Base-by-base conservation (phyloP, 2,329 filamentous ascomycete genomes). In the Plectosphaerella sp. region DNA sequence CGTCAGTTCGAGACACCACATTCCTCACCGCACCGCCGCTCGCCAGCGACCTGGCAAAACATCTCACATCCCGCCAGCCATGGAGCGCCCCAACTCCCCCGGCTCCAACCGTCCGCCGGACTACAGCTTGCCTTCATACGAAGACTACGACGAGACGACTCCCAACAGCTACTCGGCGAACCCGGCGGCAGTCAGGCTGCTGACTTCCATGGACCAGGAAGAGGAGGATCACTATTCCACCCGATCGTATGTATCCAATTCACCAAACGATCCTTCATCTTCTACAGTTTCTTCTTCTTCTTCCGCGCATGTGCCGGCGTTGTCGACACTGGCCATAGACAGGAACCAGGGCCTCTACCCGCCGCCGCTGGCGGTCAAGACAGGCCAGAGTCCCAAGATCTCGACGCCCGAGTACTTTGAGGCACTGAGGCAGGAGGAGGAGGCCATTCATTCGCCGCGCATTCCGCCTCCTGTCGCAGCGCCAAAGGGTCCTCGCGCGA, bases 121-220 rank as follows among this genome's bases (percentile, higher is more conserved):
- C 57, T 86, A 86, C 61, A 72, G 72, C 57, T 72, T 82, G 50
- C 78, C 78, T 18, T 67, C 68, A 50, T 85, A 86, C 62, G 76
- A 80, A 61, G 78, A 82, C 50, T 78, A 82, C 24, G 67, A 74
- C 59, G 70, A 74, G 57, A 15, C 43, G 11, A 76, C 72, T 25
- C 73, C 74, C 16, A 71, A 70, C 39, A 71, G 72, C 54, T 69
- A 74, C 52, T 61, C 66, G 37, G 62, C 61, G 53, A 78, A 77
- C 62, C 67, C 74, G 45, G 75, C 82, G 35, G 79, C 76, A 55
- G 76, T 86, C 51, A 76, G 83, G 61, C 70, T 87, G 60, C 70
- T 87, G 69, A 86, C 82, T 49, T 84, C 81, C 7, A 74, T 83
- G 65, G 83, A 33, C 28, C 28, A 7, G 28, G 28, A 86, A 62